Base-by-base conservation (phyloP, 164 flowering plant species). In the Vitis riparia region DNA sequence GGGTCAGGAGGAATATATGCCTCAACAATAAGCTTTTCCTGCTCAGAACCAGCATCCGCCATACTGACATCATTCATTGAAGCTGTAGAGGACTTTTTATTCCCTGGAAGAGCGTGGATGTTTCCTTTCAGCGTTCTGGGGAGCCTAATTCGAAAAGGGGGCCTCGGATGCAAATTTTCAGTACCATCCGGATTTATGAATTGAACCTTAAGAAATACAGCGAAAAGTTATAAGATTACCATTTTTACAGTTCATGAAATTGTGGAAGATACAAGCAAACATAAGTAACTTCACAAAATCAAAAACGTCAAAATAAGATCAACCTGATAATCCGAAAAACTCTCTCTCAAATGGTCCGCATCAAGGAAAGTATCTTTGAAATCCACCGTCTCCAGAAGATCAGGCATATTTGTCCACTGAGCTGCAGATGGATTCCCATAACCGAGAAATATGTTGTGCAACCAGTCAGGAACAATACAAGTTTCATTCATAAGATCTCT, bases 401-500 rank as follows among this genome's bases (percentile, higher is more conserved):
- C 91, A 15, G 97, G 97, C 98, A 90, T 93, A 67, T 91, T 90
- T 53, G 85, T 86, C 99, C 99, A 96, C 55, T 93, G 98, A 10
- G 99, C 99, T 29, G 98, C 97, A 77, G 98, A 90, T 73, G 99
- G 99, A 80, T 96, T 77, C 55, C 99, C 99, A 81, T 96, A 96
- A 3, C 99, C 99, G 83, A 96, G 79, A 80, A 96, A 91, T 77
- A 91, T 83, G 66, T 93, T 86, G 65, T 96, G 97, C 83, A 96
- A 75, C 99, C 99, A 96, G 47, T 89, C 91, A 70, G 99, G 99
- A 77, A 96, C 99, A 69, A 96, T 88, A 78, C 99, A 96, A 48
- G 89, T 86, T 81, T 96, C 99, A 86, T 96, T 96, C 99, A 96
- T 96, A n/a, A 96, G 90, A 81, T 96, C 99, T 76, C 98, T 82